phyloP scores from a whole-genome alignment of 2,329 filamentous ascomycete genomes.

The Sporothrix humicola region DNA sequence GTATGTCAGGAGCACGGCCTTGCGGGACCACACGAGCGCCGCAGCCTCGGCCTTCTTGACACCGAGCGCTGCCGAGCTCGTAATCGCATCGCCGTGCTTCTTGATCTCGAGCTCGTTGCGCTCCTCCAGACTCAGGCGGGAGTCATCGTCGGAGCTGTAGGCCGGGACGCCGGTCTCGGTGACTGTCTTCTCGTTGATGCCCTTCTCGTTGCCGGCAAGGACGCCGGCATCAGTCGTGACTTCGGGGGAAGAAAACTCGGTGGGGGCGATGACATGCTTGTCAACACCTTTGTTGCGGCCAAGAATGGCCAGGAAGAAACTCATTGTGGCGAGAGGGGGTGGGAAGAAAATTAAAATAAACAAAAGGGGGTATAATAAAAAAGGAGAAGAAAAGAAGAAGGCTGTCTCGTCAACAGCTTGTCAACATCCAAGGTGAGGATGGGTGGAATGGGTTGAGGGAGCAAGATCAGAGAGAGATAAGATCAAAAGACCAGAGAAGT shows the following conservation, averaged over 20 bases:
- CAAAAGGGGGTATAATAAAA: neutral
- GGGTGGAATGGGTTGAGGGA: neutral
- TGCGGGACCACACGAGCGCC: slow-evolving; percentile 52
- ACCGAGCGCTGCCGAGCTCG: slow-evolving; percentile 49
- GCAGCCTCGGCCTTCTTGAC: slow-evolving; percentile 57
- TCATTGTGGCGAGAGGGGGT: slow-evolving; percentile 21
- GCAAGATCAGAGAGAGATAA: neutral
- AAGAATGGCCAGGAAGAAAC: slow-evolving; percentile 30
- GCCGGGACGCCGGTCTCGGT: neutral
- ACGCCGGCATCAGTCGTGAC: neutral
- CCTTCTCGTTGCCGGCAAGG: slow-evolving; percentile 9
- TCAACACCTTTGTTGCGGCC: slow-evolving; percentile 28
- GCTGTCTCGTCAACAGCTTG: slow-evolving; percentile 16
- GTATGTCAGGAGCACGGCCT: slow-evolving; percentile 45
- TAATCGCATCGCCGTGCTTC: slow-evolving; percentile 32
- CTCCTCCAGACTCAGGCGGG: slow-evolving; percentile 35
- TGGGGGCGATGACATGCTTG: slow-evolving; percentile 13
- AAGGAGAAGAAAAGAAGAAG: neutral
- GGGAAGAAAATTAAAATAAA: neutral
- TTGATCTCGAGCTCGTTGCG: slow-evolving; percentile 37
- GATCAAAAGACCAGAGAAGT: neutral
- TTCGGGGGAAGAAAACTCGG: neutral
- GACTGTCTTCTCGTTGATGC: neutral
- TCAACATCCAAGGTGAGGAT: neutral
- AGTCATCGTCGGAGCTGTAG: neutral